Base-by-base conservation (phyloP, 192 early-diverging fungal genomes). In the Linnemannia schmuckeri region DNA sequence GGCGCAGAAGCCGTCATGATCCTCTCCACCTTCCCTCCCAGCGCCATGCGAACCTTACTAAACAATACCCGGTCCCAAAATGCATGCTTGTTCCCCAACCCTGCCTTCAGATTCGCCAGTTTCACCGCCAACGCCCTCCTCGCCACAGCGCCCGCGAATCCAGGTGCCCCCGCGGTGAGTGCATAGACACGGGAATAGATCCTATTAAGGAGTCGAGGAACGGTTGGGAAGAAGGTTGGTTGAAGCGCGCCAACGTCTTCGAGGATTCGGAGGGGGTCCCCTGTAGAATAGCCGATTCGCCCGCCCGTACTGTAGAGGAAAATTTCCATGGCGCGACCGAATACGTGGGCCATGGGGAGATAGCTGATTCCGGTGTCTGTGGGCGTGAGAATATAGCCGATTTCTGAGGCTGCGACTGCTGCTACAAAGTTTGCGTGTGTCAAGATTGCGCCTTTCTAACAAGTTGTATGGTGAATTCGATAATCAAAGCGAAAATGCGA, bases 1-100 rank as follows among this genome's bases (percentile, higher is more conserved):
- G 97, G 97, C 10, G 97, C 97, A 13, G 96, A 95, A 20, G 63
- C 77, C 40, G 94, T 94, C 8, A 96, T 82, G 72, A 98, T 94
- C 49, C 94, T 72, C 24, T 90, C 88, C 42, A 98, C 92, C 20
- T 91, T 85, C 54, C 97, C 97, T 61, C 97, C 97, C 30, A 97
- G 90, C 40, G 91, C 92, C 44, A 92, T 89, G 17, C 91, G 85
- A 13, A 95, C 82, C 79, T 94, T 94, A 83, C 90, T 93, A 88
- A 98, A 98, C 20, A 98, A 89, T 3, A 98, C 84, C 42, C 93
- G 91, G 88, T 98, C 97, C 97, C 97, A 98, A 40, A 98, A 79
- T 76, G 93, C 88, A 81, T 97, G 96, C n/a, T 90, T 93, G 70
- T 92, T 77, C 20, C 91, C 86, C 55, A 94, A 94, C 30, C 88